phyloP scores from a whole-genome alignment of 169 alveolate species.

The Amoebophrya sp. region DNA sequence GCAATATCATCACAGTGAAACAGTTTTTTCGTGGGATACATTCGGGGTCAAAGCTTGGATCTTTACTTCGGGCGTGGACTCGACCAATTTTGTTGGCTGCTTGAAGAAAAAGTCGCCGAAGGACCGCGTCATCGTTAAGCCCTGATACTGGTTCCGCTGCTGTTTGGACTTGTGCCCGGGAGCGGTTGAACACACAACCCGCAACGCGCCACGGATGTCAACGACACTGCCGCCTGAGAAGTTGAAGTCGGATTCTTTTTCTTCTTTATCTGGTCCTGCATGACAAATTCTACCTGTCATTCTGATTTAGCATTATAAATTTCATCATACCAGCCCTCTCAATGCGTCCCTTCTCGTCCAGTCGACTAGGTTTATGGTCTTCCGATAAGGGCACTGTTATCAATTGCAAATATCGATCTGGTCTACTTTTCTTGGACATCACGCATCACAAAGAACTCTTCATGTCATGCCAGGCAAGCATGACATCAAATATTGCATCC shows the following conservation, averaged over 20 bases:
- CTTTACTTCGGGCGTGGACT: conserved; percentile 89
- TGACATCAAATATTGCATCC: no score
- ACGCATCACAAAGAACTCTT: no score
- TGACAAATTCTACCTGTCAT: no score
- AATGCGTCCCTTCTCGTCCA: conserved; percentile 82
- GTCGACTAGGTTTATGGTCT: conserved; percentile 92
- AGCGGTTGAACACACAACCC: not conserved
- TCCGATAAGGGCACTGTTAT: no score
- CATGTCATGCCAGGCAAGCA: no score
- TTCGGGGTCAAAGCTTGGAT: conserved; percentile 64
- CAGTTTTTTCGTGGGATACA: no score
- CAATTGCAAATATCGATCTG: no score
- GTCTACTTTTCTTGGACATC: no score
- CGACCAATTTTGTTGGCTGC: conserved; percentile 66
- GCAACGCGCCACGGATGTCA: not conserved
- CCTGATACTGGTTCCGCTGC: not conserved
- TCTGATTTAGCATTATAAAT: conserved; percentile 55
- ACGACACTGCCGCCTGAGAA: not conserved
- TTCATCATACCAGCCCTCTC: conserved; percentile 90
- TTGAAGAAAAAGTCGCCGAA: conserved; percentile 90
- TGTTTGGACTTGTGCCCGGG: not conserved
- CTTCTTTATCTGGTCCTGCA: no score
- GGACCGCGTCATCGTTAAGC: conserved; percentile 75
- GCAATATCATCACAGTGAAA: no score
- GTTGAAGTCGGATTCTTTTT: no score